Percentiles rank a stretch among this genome's conserved stretches.
phyloP scores from a whole-genome alignment of 2,329 filamentous ascomycete genomes.

The Aspergillus sp. region DNA sequence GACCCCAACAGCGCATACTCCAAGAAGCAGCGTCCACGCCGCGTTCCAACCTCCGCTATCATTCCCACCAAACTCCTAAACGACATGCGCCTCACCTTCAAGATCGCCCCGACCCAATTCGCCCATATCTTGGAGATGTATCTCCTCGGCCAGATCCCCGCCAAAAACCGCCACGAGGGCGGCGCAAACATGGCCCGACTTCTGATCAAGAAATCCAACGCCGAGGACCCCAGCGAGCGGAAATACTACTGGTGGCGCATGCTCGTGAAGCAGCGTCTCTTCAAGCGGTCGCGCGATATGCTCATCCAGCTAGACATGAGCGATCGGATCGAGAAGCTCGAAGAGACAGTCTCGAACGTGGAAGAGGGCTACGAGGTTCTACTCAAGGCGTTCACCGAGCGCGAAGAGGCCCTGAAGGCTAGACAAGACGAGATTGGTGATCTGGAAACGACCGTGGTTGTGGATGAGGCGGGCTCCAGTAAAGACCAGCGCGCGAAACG shows the following conservation, averaged over 20 bases:
- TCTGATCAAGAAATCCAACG: constrained; percentile 45
- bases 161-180: constrained; percentile 46
- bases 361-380: constrained; percentile 60
- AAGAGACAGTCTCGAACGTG: constrained; percentile 57
- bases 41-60: constrained; percentile 53
- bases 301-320: constrained; percentile 58
- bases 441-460: constrained; percentile 20
- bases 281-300: constrained; percentile 59
- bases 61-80: constrained; percentile 53
- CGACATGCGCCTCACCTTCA: constrained; percentile 52
- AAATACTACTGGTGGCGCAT: constrained; percentile 66
- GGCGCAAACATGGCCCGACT: constrained; percentile 54
- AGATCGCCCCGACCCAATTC: constrained; percentile 63
- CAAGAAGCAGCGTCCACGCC: constrained; percentile 36
- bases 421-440: constrained; percentile 21
- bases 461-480: constrained; percentile 23
- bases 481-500: constrained; percentile 27
- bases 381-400: constrained; percentile 43
- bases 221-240: constrained; percentile 56
- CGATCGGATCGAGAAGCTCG: constrained; percentile 60
- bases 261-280: constrained; percentile 62
- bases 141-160: constrained; percentile 57
- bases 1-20: constrained; percentile 38
- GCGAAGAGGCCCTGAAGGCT: constrained; percentile 29
- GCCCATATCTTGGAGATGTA: constrained; percentile 63